Conservation (phyloP, 257 asterid species). For the Perilla frutescens region DNA sequence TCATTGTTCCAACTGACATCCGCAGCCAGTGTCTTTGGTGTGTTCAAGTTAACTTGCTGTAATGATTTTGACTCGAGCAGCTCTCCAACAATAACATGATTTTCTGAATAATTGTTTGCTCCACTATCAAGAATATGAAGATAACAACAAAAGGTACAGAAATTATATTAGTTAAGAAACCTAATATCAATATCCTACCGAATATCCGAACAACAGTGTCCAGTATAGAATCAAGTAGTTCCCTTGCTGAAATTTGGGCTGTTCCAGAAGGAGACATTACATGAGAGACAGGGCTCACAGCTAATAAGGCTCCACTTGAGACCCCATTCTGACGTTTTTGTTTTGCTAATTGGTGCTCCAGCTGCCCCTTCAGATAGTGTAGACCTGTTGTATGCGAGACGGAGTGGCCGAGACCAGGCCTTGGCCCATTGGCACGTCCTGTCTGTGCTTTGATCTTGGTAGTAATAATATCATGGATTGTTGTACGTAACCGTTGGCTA, state of each 20-base stretch:
- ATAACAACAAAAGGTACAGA: constrained; percentile 30
- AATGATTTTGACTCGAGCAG: constrained; percentile 90
- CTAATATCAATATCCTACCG: constrained; percentile 55
- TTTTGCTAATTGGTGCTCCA: constrained; percentile 67
- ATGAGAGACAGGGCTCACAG: constrained; percentile 92
- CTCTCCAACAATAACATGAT: constrained; percentile 98
- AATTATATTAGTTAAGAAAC: constrained; percentile 32
- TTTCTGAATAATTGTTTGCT: constrained; percentile 60
- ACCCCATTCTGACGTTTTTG: constrained; percentile 80
- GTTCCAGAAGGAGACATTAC: constrained; percentile 93
- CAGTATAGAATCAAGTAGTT: constrained; percentile 85
- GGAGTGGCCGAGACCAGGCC: constrained; percentile 66
- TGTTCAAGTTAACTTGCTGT: constrained; percentile 86
- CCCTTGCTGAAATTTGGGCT: constrained; percentile 88
- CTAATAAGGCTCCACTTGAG: constrained; percentile 67
- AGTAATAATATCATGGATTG: constrained; percentile 87
- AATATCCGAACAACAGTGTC: constrained; percentile 82
- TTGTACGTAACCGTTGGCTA: constrained; percentile 95
- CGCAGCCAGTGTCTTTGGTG: constrained; percentile 77
- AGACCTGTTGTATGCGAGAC: constrained; percentile 67
- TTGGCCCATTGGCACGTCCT: constrained; percentile 58
- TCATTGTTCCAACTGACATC: constrained; percentile 85
- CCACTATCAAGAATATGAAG: constrained; percentile 36
- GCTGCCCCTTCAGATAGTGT: constrained; percentile 70
- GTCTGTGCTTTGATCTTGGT: constrained; percentile 84